These are phyloP conservation scores for Carex cristatella DNA, from an alignment of 176 grass and related monocot species.

Conservation along the genomic window DNA sequence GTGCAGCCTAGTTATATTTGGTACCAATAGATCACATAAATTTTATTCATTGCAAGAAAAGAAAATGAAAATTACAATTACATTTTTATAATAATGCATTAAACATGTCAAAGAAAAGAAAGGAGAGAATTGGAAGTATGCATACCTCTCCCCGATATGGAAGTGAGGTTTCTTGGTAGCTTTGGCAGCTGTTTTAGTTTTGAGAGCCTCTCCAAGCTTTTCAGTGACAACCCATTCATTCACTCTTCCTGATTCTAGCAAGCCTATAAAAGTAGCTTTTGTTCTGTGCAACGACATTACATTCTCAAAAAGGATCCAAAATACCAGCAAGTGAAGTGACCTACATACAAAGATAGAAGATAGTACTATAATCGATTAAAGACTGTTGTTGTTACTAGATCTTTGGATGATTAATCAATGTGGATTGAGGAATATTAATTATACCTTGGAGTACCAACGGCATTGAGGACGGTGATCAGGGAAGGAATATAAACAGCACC, in stretches of 20 bases:
- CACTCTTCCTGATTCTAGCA: conserved; percentile 64
- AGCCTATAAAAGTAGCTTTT: conserved; percentile 61
- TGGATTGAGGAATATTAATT: too few species aligned
- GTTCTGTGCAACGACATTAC: conserved; percentile 91
- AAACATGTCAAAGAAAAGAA: not conserved
- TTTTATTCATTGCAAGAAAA: not conserved
- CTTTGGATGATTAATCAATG: too few species aligned
- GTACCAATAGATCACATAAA: not conserved
- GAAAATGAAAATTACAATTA: not conserved
- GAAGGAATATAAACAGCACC: conserved; percentile 63
- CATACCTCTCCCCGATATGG: conserved; percentile 22
- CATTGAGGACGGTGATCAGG: conserved; percentile 66
- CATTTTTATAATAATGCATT: not conserved
- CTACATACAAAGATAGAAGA: conserved; percentile 28
- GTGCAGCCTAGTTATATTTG: conserved; percentile 48
- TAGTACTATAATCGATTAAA: not conserved
- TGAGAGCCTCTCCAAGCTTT: conserved; percentile 63
- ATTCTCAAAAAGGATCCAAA: conserved; percentile 86
- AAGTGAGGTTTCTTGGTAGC: conserved; percentile 34
- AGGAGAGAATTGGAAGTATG: not conserved
- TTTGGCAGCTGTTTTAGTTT: conserved; percentile 39
- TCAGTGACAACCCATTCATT: conserved; percentile 88
- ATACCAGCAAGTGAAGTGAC: conserved; percentile 62
- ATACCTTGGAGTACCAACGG: conserved; percentile 56
- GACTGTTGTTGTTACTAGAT: too few species aligned